These are phyloP conservation scores for Pichia ethanolica DNA, from an alignment of 805 yeast genomes.

Conservation along the genomic window DNA sequence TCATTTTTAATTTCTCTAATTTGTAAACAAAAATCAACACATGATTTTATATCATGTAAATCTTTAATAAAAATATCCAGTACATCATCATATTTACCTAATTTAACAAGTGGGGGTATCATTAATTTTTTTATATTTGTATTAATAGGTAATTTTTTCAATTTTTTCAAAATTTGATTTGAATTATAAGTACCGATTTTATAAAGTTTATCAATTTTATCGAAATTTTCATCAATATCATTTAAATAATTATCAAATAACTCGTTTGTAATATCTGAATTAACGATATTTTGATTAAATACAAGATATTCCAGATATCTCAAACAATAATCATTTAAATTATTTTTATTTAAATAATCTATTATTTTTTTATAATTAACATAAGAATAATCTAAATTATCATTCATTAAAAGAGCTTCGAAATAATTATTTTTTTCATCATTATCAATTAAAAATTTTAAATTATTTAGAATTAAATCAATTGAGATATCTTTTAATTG, in stretches of 20 bases:
- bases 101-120: constrained; percentile 49
- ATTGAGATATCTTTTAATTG: constrained; percentile 32
- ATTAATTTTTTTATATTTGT: constrained; percentile 34
- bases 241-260: constrained; percentile 40
- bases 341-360: constrained; percentile 34
- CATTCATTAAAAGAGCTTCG: constrained; percentile 53
- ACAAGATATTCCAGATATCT: constrained; percentile 49
- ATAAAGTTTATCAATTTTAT: constrained; percentile 31
- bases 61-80: constrained; percentile 54
- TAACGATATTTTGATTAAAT: constrained; percentile 30
- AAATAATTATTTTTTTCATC: constrained; percentile 29
- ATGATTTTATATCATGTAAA: constrained; percentile 47
- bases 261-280: constrained; percentile 34
- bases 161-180: constrained; percentile 21
- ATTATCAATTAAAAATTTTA: constrained; percentile 42
- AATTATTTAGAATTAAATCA: constrained; percentile 49
- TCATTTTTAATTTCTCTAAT: constrained; percentile 29
- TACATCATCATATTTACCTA: constrained; percentile 57
- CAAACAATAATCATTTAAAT: constrained; percentile 24
- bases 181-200: constrained; percentile 32
- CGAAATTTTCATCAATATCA: constrained; percentile 17
- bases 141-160: constrained; percentile 14
- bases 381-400: constrained; percentile 42
- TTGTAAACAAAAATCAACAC: constrained; percentile 52
- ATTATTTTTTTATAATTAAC: constrained; percentile 33